Conservation (phyloP, 768 basidiomycete species). For the Gloeophyllum trabeum region DNA sequence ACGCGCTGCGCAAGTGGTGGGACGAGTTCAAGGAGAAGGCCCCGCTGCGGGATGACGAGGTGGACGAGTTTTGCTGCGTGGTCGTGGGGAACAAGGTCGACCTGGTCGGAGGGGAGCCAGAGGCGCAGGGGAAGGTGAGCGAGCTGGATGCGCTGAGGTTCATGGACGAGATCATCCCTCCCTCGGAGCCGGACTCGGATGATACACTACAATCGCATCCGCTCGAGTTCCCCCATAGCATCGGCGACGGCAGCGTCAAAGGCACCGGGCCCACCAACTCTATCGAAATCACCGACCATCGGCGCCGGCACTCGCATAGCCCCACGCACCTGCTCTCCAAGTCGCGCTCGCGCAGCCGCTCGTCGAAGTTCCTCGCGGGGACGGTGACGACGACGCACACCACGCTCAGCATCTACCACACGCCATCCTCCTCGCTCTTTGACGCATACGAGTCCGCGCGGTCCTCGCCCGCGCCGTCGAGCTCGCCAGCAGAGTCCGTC, state of each 20-base stretch:
- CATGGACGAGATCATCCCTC: conserved; percentile 46
- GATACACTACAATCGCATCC: conserved; percentile 3
- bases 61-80: conserved; percentile 56
- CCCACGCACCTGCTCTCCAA: conserved; percentile 19
- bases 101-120: conserved; percentile 16
- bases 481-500: conserved; percentile 12
- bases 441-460: conserved; percentile 51
- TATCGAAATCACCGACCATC: conserved; percentile 24
- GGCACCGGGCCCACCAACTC: conserved; percentile 16
- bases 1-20: conserved; percentile 66
- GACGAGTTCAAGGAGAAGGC: conserved; percentile 56
- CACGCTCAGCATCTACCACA: conserved; percentile 57
- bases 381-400: conserved; percentile 51
- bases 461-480: conserved; percentile 37
- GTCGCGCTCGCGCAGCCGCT: conserved; percentile 35
- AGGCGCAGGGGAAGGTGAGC: conserved; percentile 17
- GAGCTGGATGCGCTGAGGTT: conserved; percentile 39
- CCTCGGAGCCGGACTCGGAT: conserved; percentile 8
- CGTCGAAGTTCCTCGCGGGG: conserved; percentile 26
- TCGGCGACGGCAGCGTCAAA: conserved; percentile 12
- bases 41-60: conserved; percentile 53
- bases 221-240: not conserved
- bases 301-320: conserved; percentile 5
- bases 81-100: conserved; percentile 73
- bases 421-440: conserved; percentile 69